These are phyloP conservation scores for Acmispon strigosus DNA, from an alignment of 306 rosid species.

Conservation along the genomic window DNA sequence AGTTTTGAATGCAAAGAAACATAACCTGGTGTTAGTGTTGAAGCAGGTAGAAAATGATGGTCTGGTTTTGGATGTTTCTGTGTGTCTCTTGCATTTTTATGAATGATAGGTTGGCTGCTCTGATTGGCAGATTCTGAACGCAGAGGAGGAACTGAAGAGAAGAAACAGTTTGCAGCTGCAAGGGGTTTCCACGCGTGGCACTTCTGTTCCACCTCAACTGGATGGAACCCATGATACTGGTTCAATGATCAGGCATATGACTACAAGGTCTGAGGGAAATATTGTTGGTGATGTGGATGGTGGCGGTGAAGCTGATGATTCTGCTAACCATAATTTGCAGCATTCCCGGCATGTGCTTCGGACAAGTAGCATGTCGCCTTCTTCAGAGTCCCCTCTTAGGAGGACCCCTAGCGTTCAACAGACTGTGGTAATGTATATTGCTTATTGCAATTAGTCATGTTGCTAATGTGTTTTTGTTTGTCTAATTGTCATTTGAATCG, in stretches of 20 bases:
- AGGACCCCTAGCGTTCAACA: constrained; percentile 49
- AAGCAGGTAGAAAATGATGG: constrained; percentile 63
- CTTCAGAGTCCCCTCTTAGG: constrained; percentile 89
- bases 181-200: constrained; percentile 40
- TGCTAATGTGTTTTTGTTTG: not conserved
- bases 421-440: constrained; percentile 47
- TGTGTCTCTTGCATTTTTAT: not conserved
- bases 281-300: constrained; percentile 62
- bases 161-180: constrained; percentile 39
- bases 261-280: constrained; percentile 59
- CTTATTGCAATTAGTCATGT: not conserved
- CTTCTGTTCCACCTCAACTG: constrained; percentile 47
- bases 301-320: constrained; percentile 67
- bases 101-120: not conserved
- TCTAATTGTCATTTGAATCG: not conserved
- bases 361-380: constrained; percentile 77
- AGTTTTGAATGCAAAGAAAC: constrained; percentile 73
- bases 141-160: constrained; percentile 89
- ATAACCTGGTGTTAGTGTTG: constrained; percentile 68
- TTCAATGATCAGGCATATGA: constrained; percentile 48
- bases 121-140: constrained; percentile 66
- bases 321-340: constrained; percentile 42
- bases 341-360: constrained; percentile 49
- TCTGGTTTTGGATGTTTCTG: not conserved
- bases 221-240: constrained; percentile 65